Evolutionary conservation across 306 rosid genomes (phyloP), one percentile per base, ranked within the genome.

Genomic region (Vigna unguiculata): DNA sequence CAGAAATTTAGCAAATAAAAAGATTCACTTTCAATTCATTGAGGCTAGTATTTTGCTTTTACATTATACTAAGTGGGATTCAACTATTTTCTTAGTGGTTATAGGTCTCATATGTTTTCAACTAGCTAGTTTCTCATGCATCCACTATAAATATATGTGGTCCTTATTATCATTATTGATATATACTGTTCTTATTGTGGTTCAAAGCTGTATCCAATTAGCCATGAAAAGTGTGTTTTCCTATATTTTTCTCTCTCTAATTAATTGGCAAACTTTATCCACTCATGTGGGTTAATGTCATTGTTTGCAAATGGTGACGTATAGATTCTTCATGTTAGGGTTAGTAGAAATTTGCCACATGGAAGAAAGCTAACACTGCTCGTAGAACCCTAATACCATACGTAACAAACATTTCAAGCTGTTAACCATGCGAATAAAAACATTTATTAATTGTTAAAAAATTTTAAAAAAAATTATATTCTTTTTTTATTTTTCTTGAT

Each of bases 151-250:
- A 43, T 43, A 41, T 41, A 43, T 65, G 47, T 63, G 34, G 61
- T 54, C 60, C 45, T 61, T 71, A 13, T 77, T 36, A 54, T 78
- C 43, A 77, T 65, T 55, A 71, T 22, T 30, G 34, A 69, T 62
- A 12, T 11, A 43, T 11, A 28, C 17, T 45, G 22, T 45, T 72
- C 49, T 4, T 38, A 4, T 70, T 62, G 63, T 72, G 72, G 41
- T 67, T 83, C 69, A 49, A 72, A 81, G 86, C 82, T 81, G 83
- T 64, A 80, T 67, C 78, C 83, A 68, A 83, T 68, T 58, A 34
- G 45, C 70, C 22, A 41, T 13, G 52, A 45, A 76, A 59, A 78
- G 60, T 68, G 51, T 51, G 38, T 53, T 75, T 73, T 75, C 55
- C 51, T 60, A 40, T 36, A 24, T 60, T 36, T 51, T 55, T 25